phyloP scores from a whole-genome alignment of 768 basidiomycete species.

The Amanita polypyramis region DNA sequence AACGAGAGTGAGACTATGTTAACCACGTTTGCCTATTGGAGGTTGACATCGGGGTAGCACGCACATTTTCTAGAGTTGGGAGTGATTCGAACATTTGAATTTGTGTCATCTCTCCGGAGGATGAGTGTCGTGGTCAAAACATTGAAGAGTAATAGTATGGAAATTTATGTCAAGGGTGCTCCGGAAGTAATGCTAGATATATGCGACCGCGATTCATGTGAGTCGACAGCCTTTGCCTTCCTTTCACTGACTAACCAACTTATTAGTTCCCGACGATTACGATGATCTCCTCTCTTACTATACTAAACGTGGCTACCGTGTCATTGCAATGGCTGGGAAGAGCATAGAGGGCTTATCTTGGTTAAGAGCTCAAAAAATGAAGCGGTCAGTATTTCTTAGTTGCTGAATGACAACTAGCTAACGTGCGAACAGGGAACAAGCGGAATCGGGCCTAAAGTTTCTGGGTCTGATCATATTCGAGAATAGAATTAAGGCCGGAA shows the following conservation, averaged over 20 bases:
- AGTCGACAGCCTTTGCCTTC: constrained; percentile 19
- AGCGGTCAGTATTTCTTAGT: constrained; percentile 44
- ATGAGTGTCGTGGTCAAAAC: constrained; percentile 99
- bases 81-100: constrained; percentile 93
- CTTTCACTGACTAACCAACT: constrained; percentile 1
- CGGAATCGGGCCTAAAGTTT: constrained; percentile 83
- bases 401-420: background rate
- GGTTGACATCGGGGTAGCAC: constrained; percentile 39
- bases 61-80: constrained; percentile 96
- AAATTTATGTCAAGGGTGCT: constrained; percentile 98
- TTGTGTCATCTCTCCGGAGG: constrained; percentile 82
- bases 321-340: constrained; percentile 97
- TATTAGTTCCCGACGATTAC: constrained; percentile 86
- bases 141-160: constrained; percentile 90
- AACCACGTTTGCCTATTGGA: background rate
- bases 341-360: constrained; percentile 88
- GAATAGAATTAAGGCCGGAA: constrained; percentile 92
- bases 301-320: constrained; percentile 92
- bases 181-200: constrained; percentile 97
- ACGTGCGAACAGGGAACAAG: constrained; percentile 63
- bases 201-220: constrained; percentile 86
- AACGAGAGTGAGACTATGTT: constrained; percentile 44
- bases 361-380: constrained; percentile 96
- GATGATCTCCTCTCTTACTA: constrained; percentile 95
- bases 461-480: constrained; percentile 96